phyloP scores from a whole-genome alignment of 176 grass and related monocot species.

The Cenchrus fungigraminus region DNA sequence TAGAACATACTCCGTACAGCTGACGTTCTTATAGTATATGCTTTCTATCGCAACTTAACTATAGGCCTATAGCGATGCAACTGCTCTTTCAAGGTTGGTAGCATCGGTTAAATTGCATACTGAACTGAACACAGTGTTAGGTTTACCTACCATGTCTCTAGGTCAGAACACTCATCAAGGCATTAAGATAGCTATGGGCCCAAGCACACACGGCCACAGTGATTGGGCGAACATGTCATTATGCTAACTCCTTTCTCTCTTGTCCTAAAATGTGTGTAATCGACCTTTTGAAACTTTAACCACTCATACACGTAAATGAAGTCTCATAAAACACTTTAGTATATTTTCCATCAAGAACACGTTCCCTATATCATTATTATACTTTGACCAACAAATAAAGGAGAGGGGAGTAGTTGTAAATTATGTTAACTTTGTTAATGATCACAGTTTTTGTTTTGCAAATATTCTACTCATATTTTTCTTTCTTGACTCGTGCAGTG shows the following conservation, averaged over 20 bases:
- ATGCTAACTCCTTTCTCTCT: neutral
- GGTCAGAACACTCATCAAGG: slow-evolving; percentile 29
- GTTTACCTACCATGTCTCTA: slow-evolving; percentile 47
- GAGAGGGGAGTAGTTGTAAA: neutral
- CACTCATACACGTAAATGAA: neutral
- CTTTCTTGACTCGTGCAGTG: slow-evolving; percentile 23
- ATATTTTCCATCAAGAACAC: neutral
- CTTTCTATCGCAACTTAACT: slow-evolving; percentile 14
- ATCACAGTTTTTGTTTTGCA: neutral
- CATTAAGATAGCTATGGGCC: slow-evolving; percentile 35
- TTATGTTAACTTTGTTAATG: neutral
- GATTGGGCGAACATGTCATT: slow-evolving; percentile 26
- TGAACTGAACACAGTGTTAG: slow-evolving; percentile 33
- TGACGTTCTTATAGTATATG: slow-evolving; percentile 10
- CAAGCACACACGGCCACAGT: slow-evolving; percentile 40
- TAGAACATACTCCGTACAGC: neutral
- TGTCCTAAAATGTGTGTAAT: neutral
- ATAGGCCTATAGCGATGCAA: neutral
- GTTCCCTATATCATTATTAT: neutral
- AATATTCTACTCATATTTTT: neutral
- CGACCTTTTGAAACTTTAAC: neutral
- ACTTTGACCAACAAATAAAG: neutral
- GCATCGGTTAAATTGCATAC: slow-evolving; percentile 18
- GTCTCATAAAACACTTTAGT: neutral
- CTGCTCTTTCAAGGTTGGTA: slow-evolving; percentile 14